Conservation (phyloP, 1,139 yeast genomes). For the Lodderomyces theae region DNA sequence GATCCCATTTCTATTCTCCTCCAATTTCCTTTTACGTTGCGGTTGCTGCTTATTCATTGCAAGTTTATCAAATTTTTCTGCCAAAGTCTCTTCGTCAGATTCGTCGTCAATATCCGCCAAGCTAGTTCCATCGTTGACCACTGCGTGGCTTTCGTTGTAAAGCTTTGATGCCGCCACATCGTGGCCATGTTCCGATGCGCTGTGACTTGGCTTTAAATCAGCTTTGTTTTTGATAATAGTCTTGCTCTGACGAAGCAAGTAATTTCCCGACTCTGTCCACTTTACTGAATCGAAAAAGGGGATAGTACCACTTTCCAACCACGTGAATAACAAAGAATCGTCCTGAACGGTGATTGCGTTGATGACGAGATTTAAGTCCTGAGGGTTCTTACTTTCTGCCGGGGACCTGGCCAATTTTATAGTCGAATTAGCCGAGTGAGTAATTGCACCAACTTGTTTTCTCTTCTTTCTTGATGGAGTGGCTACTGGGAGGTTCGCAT, state of each 20-base stretch:
- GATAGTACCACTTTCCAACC: conserved; percentile 70
- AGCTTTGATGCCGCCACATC: conserved; percentile 69
- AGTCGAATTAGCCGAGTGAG: conserved; percentile 47
- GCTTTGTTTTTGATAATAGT: conserved; percentile 41
- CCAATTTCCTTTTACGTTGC: conserved; percentile 24
- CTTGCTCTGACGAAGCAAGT: conserved; percentile 22
- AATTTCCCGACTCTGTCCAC: conserved; percentile 44
- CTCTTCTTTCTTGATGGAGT: conserved; percentile 25
- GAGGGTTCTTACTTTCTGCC: conserved; percentile 31
- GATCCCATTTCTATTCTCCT: conserved; percentile 49
- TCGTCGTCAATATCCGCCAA: conserved; percentile 49
- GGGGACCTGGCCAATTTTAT: conserved; percentile 47
- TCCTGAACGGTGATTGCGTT: conserved; percentile 38
- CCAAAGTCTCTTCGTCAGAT: conserved; percentile 49
- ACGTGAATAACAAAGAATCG: conserved; percentile 48
- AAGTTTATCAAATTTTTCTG: conserved; percentile 55
- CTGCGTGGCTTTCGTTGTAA: conserved; percentile 70
- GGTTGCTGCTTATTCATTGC: conserved; percentile 29
- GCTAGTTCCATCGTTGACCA: conserved; percentile 64
- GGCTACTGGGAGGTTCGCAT: conserved; percentile 17
- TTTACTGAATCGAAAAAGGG: conserved; percentile 61
- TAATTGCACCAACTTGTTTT: conserved; percentile 34
- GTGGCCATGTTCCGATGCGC: conserved; percentile 51
- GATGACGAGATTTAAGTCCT: conserved; percentile 38
- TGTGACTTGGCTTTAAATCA: conserved; percentile 32